Conservation (phyloP, 495 filamentous ascomycete species). For the Aspergillus conjunctus region DNA sequence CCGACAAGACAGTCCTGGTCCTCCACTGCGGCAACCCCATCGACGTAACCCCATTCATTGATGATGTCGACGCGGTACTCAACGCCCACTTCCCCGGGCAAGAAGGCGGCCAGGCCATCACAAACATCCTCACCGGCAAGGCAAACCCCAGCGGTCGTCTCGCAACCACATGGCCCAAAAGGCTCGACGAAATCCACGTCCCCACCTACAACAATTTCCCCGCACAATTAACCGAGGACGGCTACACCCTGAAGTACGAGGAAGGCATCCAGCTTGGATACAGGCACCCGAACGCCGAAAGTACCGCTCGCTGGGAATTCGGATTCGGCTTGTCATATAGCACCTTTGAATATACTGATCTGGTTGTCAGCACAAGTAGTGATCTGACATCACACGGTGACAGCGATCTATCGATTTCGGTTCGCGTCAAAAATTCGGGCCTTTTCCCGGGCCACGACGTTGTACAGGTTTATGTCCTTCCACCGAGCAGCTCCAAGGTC, state of each 20-base stretch:
- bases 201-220: slow-evolving; percentile 4
- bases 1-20: not conserved
- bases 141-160: slow-evolving; percentile 7
- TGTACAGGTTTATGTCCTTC: slow-evolving; percentile 4
- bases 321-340: slow-evolving; percentile 4
- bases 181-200: not conserved
- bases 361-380: not conserved
- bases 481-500: not conserved
- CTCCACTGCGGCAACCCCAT: not conserved
- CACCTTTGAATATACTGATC: slow-evolving; percentile 3
- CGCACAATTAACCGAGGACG: not conserved
- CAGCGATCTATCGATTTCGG: not conserved
- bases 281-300: not conserved
- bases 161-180: slow-evolving; percentile 8
- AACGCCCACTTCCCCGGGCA: slow-evolving; percentile 7
- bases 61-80: not conserved
- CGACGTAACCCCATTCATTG: not conserved
- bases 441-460: slow-evolving; percentile 7
- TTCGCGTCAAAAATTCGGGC: slow-evolving; percentile 1
- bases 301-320: slow-evolving; percentile 7
- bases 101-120: slow-evolving; percentile 10
- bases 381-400: no score
- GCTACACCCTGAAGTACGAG: slow-evolving; percentile 2
- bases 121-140: not conserved
- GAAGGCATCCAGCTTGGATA: slow-evolving; percentile 8